phyloP scores from a whole-genome alignment of 345 rosid species.

The Salix koriyanagi region DNA sequence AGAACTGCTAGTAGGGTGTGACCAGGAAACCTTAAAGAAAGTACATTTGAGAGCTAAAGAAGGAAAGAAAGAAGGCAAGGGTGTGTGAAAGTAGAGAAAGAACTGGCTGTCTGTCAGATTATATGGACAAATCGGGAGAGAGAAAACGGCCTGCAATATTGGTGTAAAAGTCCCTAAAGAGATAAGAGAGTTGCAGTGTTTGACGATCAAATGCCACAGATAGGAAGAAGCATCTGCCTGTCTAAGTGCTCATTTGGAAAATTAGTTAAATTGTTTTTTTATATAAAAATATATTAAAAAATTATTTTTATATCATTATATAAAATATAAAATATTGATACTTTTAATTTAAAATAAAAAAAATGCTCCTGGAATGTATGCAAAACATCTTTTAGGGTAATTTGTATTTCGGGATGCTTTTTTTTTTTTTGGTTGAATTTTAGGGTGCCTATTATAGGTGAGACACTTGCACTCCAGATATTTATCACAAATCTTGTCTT shows the following conservation, averaged over 20 bases:
- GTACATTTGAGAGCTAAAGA: background rate
- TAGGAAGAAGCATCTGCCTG: background rate
- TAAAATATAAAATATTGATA: too few species aligned
- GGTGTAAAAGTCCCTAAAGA: background rate
- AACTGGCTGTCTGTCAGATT: background rate
- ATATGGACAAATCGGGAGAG: constrained; percentile 2
- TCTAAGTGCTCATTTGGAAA: too few species aligned
- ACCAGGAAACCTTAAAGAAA: constrained; percentile 4
- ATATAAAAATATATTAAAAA: too few species aligned
- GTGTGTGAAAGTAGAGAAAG: background rate
- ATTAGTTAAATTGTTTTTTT: too few species aligned
- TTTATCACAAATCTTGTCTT: background rate
- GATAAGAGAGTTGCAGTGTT: background rate
- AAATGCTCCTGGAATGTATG: too few species aligned
- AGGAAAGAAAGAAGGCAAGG: constrained; percentile 1
- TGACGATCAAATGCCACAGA: background rate
- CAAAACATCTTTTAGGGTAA: too few species aligned
- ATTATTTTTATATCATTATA: too few species aligned
- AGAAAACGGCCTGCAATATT: background rate
- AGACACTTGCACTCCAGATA: background rate
- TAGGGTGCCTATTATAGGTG: background rate
- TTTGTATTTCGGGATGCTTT: constrained; percentile 14
- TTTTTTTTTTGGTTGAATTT: constrained; percentile 10
- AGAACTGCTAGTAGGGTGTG: background rate
- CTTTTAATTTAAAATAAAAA: too few species aligned